Evolutionary conservation across 345 rosid genomes (phyloP), one percentile per base, ranked within the genome.

Genomic region (Raphanus sativus): DNA sequence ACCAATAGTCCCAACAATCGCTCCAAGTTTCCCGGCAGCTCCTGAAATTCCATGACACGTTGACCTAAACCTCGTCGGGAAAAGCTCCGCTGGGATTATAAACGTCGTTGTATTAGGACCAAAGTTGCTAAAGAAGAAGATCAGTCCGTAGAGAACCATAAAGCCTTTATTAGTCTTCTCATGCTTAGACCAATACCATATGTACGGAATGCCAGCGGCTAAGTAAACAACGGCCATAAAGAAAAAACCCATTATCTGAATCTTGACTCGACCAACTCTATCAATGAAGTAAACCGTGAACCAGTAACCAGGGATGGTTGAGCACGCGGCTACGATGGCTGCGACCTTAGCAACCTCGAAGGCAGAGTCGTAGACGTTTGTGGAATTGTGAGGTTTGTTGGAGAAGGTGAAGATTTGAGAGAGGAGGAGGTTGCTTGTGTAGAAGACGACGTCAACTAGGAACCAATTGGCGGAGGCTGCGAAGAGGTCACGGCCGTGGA

Each of bases 21-120:
- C 96, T 5, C 97, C 97, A 0, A 87, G 45, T 77, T 90, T 92
- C 52, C 97, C 97, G 5, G 70, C 26, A 0, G 97, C 93, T 36
- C 89, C 97, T 0, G 96, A 79, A 28, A 92, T 84, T 25, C 92
- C 97, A 26, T 92, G 94, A 72, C 97, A 92, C 1, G 94, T 92
- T 1, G 96, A 81, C 74, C 97, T 83, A 34, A 92, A 87, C 77
- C 97, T 85, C 0, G 97, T 87, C 1, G 97, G 97, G 40, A 92
- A 92, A 21, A 90, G 88, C 61, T 92, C 96, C 0, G 96, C 96
- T 0, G 97, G 97, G 40, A 89, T 81, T 0, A 92, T 89, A 68
- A 90, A 92, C 0, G 97, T 90, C 0, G 96, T 90, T 0, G 94
- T 84, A 64, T 92, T 92, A 2, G 96, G 97, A 34, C 97, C 97